phyloP scores from a whole-genome alignment of 371 early-diverging fungal species.

The Mortierella sp. region DNA sequence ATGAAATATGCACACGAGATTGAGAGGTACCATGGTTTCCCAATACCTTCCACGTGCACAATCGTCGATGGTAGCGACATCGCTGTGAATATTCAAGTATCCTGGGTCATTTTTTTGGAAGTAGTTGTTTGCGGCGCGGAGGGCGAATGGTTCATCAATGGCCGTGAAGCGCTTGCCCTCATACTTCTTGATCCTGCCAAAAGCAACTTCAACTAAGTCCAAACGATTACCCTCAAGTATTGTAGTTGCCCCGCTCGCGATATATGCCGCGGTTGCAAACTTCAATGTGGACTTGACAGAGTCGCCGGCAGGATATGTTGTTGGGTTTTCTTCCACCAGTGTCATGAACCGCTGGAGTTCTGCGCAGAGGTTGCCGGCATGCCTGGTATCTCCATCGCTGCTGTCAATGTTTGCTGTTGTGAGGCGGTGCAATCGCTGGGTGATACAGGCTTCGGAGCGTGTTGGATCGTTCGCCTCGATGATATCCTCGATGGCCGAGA shows the following conservation, averaged over 20 bases:
- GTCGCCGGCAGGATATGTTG: neutral
- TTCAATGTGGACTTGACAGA: conserved; percentile 3
- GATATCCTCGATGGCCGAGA: conserved; percentile 25
- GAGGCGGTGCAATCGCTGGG: conserved; percentile 9
- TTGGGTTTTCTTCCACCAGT: neutral
- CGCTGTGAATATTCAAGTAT: neutral
- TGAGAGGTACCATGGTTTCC: neutral
- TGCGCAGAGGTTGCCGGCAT: conserved; percentile 24
- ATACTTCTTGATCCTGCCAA: conserved; percentile 1
- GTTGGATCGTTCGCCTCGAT: conserved; percentile 10
- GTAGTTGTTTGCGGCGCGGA: conserved; percentile 20
- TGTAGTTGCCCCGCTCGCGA: neutral
- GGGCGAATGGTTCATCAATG: conserved; percentile 22
- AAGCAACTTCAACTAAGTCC: conserved; percentile 8
- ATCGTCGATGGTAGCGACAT: neutral
- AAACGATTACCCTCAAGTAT: conserved; percentile 2
- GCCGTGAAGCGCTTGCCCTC: conserved; percentile 1
- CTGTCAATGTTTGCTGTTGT: conserved; percentile 12
- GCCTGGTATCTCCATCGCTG: conserved; percentile 3
- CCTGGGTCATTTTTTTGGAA: conserved; percentile 11
- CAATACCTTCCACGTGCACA: neutral
- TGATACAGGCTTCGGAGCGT: conserved; percentile 13
- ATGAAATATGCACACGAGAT: conserved; percentile 11
- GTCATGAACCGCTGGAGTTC: conserved; percentile 8
- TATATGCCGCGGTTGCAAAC: neutral